Percentiles rank a stretch among this genome's conserved stretches.
phyloP scores from a whole-genome alignment of 75 land plant species.

The Cupressus sempervirens region DNA sequence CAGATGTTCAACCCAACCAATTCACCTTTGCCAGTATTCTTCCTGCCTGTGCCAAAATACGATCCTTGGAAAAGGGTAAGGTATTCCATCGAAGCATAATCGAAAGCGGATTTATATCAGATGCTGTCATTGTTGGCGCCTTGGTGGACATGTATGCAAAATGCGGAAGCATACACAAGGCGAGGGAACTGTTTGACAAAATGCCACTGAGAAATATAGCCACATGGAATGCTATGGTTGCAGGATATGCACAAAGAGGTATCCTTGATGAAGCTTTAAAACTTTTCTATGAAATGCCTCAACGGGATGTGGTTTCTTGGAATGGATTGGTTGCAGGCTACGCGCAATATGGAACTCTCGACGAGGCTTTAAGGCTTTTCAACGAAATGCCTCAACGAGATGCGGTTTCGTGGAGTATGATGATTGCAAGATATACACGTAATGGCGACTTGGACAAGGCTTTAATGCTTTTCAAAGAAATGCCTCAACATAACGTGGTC shows the following conservation, averaged over 20 bases:
- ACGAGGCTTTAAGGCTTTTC: conserved; percentile 10
- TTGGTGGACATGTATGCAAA: conserved; percentile 56
- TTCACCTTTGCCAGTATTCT: conserved; percentile 46
- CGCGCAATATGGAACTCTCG: conserved; percentile 16
- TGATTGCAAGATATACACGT: conserved; percentile 25
- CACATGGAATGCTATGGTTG: conserved; percentile 68
- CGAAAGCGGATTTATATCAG: conserved; percentile 26
- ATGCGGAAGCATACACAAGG: conserved; percentile 44
- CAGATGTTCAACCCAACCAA: conserved; percentile 36
- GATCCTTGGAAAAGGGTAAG: conserved; percentile 34
- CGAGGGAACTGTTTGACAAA: conserved; percentile 46
- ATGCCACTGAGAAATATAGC: conserved; percentile 45
- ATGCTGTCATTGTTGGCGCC: conserved; percentile 52
- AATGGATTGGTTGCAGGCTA: conserved; percentile 24
- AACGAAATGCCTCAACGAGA: conserved; percentile 1
- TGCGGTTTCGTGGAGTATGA: conserved; percentile 9
- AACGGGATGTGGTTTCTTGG: conserved; percentile 24
- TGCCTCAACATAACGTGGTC: neutral
- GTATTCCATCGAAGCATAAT: conserved; percentile 42
- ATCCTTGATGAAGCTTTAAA: conserved; percentile 28
- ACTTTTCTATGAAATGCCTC: conserved; percentile 27
- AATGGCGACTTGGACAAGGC: conserved; percentile 17
- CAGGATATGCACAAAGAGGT: conserved; percentile 59
- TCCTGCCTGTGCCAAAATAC: conserved; percentile 49
- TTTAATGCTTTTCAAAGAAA: conserved; percentile 16